phyloP scores from a whole-genome alignment of 2,329 filamentous ascomycete genomes.

The Penicillium sp. region DNA sequence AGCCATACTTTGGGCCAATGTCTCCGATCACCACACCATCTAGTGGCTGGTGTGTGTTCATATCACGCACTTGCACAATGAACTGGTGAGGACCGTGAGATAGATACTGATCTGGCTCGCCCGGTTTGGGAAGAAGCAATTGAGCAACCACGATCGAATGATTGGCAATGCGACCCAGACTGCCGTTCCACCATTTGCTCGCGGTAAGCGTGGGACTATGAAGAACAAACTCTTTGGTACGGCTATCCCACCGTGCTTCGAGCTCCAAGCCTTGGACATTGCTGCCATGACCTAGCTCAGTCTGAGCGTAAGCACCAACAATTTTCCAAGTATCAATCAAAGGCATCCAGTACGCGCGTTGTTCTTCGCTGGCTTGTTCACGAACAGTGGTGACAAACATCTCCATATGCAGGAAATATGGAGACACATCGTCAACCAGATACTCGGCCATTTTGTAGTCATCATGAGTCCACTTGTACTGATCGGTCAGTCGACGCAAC shows the following conservation, averaged over 20 bases:
- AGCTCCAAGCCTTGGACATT: conserved; percentile 53
- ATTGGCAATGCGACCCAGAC: conserved; percentile 54
- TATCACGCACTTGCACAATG: conserved; percentile 52
- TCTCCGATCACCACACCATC: conserved; percentile 53
- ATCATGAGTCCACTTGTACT: conserved; percentile 49
- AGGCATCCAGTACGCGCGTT: conserved; percentile 51
- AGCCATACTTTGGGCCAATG: conserved; percentile 57
- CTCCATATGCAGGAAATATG: conserved; percentile 51
- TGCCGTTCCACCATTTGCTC: conserved; percentile 57
- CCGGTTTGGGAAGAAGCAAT: conserved; percentile 44
- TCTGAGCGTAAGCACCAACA: conserved; percentile 53
- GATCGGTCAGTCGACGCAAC: conserved; percentile 46
- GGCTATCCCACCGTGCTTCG: conserved; percentile 47
- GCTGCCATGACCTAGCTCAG: conserved; percentile 53
- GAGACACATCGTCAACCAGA: conserved; percentile 53
- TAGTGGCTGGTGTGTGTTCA: conserved; percentile 48
- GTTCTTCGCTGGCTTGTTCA: conserved; percentile 50
- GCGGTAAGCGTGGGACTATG: conserved; percentile 54
- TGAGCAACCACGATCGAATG: conserved; percentile 56
- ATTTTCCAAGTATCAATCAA: conserved; percentile 51
- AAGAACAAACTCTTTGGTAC: conserved; percentile 48
- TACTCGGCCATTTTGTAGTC: conserved; percentile 54
- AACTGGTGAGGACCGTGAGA: conserved; percentile 54
- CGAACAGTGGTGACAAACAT: conserved; percentile 54
- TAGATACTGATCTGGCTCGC: conserved; percentile 30